phyloP scores from a whole-genome alignment of 345 rosid species.

The Hypericum androsaemum region DNA sequence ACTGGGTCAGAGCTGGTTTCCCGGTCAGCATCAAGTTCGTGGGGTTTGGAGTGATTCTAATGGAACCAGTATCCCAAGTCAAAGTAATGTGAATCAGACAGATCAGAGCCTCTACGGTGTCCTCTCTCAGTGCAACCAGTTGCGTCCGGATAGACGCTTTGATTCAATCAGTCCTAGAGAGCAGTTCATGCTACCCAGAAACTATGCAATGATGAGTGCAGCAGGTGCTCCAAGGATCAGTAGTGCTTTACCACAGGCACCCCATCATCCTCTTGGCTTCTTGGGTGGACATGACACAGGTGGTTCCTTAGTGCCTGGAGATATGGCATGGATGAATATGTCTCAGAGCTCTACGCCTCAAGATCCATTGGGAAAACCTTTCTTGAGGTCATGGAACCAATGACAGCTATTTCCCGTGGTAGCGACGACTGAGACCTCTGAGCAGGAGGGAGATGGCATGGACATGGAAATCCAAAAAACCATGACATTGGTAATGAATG shows the following conservation, averaged over 20 bases:
- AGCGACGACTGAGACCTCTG: too few species aligned
- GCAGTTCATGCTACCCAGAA: conserved; percentile 48
- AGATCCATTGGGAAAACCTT: conserved; percentile 60
- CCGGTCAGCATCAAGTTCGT: conserved; percentile 45
- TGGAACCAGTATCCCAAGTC: conserved; percentile 35
- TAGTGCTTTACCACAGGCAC: conserved; percentile 36
- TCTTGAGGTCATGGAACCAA: conserved; percentile 82
- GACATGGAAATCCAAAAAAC: too few species aligned
- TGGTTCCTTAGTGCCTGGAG: conserved; percentile 47
- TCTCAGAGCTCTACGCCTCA: conserved; percentile 37
- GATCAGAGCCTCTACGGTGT: conserved; percentile 78
- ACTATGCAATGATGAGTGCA: conserved; percentile 47
- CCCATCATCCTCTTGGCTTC: conserved; percentile 43
- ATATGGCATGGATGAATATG: conserved; percentile 66
- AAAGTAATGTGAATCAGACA: conserved; percentile 31
- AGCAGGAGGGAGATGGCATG: too few species aligned
- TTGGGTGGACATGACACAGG: conserved; percentile 49
- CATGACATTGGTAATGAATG: too few species aligned
- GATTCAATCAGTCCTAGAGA: conserved; percentile 37
- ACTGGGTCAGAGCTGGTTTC: conserved; percentile 55
- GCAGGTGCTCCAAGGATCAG: conserved; percentile 34
- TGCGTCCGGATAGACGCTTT: conserved; percentile 35
- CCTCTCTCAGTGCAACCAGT: conserved; percentile 57
- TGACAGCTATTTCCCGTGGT: too few species aligned
- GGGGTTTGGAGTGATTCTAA: conserved; percentile 52